phyloP scores from a whole-genome alignment of 108 stramenopile species.

The Nitzschia inconspicua region DNA sequence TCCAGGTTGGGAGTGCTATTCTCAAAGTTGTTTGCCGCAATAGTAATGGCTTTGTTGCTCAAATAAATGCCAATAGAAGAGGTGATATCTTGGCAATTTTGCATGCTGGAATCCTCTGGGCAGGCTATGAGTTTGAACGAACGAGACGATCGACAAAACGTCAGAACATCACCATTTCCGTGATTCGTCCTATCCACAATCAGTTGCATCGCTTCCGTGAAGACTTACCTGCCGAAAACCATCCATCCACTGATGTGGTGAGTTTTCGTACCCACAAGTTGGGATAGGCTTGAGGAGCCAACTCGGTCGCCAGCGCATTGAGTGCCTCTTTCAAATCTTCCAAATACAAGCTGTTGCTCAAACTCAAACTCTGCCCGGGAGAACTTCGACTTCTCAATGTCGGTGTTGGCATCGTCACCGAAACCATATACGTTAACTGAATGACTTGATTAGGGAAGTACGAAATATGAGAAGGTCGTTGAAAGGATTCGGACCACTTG shows the following conservation, averaged over 20 bases:
- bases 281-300: slow-evolving; percentile 5
- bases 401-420: background rate
- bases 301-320: background rate
- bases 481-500: background rate
- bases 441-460: slow-evolving; percentile 9
- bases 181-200: no score
- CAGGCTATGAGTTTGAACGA: background rate
- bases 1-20: background rate
- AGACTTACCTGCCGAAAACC: slow-evolving; percentile 8
- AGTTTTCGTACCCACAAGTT: background rate
- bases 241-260: slow-evolving; percentile 4
- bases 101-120: background rate
- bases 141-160: background rate
- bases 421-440: slow-evolving; percentile 2
- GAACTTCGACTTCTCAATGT: no score
- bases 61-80: slow-evolving; percentile 8
- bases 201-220: no score
- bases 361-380: no score
- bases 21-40: no score
- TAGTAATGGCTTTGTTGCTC: background rate
- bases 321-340: background rate
- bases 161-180: background rate
- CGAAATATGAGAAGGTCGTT: background rate
- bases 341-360: background rate
- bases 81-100: slow-evolving; percentile 8